Base-by-base conservation (phyloP, 371 early-diverging fungal species). In the Mucor irregularis region DNA sequence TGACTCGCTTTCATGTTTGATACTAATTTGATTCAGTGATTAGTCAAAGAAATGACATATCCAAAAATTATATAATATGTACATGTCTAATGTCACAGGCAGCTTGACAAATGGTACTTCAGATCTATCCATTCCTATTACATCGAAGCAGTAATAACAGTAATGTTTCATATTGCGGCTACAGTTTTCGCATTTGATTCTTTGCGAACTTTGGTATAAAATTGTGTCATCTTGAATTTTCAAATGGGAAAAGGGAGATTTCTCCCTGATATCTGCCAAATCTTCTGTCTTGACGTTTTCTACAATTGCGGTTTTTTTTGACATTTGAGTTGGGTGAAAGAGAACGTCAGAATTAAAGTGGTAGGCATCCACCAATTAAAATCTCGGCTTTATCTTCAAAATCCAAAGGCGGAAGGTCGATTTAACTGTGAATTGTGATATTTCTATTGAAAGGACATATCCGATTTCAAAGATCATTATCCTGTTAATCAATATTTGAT, bases 21-120 rank as follows among this genome's bases (percentile, higher is more conserved):
- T 85, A 4, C 89, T 89, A 56, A 44, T 3, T 45, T 1, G 16
- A 43, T 16, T 8, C 21, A 21, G 13, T 42, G 30, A 7, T 21
- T 40, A 22, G 9, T 34, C 5, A 17, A 24, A 11, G 13, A 22
- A 22, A 5, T 3, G 24, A 26, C 16, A 17, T 17, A 17, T 19
- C 31, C n/a, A 51, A 17, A 43, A 22, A 30, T 19, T 1, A 48
- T n/a, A 26, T 34, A n/a, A 33, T 11, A 37, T 33, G 73, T 78
- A 88, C 82, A 94, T 78, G 67, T 90, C 86, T 30, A 95, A 62
- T 24, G 78, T 76, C 16, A 93, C 77, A 0, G 96, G 96, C 13
- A 95, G 76, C 14, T 81, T 64, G 1, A 95, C 71, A 52, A 58
- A 71, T 1, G 92, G 92, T 5, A 92, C 61, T 46, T 69, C 46